Evolutionary conservation across 768 basidiomycete genomes (phyloP).

Genomic region (Gymnopilus dilepis): DNA sequence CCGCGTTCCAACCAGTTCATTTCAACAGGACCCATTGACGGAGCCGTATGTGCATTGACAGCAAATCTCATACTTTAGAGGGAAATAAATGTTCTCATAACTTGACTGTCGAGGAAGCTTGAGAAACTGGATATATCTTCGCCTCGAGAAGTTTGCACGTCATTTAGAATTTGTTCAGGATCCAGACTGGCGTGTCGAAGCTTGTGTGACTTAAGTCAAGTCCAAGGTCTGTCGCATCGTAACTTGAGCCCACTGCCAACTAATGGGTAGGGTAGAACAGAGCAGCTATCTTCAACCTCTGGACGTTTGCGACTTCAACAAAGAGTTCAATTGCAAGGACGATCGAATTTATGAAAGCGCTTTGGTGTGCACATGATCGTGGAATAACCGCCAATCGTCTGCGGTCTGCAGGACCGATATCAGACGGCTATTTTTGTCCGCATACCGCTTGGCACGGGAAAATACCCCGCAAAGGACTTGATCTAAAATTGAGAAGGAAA

Average conservation of each 20-base stretch:
- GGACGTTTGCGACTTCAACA: too few relatives aligned
- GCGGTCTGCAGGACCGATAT: not conserved
- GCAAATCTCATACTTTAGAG: not conserved
- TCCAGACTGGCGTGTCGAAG: too few relatives aligned
- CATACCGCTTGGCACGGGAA: not conserved
- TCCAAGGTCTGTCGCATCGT: too few relatives aligned
- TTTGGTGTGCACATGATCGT: too few relatives aligned
- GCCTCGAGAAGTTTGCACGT: not conserved
- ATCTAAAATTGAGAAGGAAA: not conserved
- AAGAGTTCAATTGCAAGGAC: too few relatives aligned
- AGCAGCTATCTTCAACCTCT: too few relatives aligned
- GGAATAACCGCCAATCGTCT: not conserved
- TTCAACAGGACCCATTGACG: not conserved
- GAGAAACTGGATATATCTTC: not conserved
- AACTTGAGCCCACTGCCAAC: too few relatives aligned
- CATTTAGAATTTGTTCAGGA: not conserved
- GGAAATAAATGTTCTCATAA: not conserved
- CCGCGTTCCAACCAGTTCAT: not conserved
- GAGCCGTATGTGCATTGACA: slow-evolving; percentile 3
- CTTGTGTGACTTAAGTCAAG: too few relatives aligned
- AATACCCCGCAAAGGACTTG: not conserved
- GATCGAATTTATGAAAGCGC: too few relatives aligned
- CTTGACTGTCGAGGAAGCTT: not conserved
- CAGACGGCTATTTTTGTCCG: not conserved
- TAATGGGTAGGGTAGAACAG: too few relatives aligned